Conservation (phyloP, 2,329 filamentous ascomycete species). For the Pseudodiploospora longispora region DNA sequence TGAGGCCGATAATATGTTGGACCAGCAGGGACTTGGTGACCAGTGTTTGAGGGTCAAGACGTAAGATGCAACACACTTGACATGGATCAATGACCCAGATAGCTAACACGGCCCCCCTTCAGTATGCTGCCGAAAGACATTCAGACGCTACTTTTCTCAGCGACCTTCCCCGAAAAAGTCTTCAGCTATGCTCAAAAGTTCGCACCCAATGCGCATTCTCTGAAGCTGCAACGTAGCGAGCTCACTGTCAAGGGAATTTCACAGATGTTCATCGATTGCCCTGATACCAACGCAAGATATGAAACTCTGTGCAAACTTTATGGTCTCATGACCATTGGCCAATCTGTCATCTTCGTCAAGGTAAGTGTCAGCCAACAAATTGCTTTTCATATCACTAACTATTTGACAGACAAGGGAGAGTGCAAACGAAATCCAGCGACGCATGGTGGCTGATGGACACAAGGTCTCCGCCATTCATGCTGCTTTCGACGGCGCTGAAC, state of each 20-base stretch:
- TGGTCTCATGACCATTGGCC: conserved; percentile 90
- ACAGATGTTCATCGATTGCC: conserved; percentile 94
- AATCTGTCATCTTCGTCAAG: conserved; percentile 96
- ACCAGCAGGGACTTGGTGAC: conserved; percentile 88
- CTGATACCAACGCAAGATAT: conserved; percentile 75
- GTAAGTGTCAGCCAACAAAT: conserved; percentile 33
- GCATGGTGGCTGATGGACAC: conserved; percentile 84
- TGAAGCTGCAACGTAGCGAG: conserved; percentile 83
- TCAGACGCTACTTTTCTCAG: conserved; percentile 94
- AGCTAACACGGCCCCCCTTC: conserved; percentile 3
- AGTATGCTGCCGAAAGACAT: conserved; percentile 65
- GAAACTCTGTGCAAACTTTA: conserved; percentile 86
- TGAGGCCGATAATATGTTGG: conserved; percentile 98
- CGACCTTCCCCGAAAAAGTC: conserved; percentile 83
- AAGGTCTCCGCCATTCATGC: conserved; percentile 85
- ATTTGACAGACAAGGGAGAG: conserved; percentile 66
- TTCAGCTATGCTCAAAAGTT: conserved; percentile 76
- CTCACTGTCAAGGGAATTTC: conserved; percentile 95
- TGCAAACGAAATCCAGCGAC: conserved; percentile 73
- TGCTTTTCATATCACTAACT: conserved; percentile 12
- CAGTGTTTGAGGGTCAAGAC: conserved; percentile 86
- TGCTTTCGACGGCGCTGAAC: conserved; percentile 72
- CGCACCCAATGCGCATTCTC: conserved; percentile 75
- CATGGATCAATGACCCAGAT: neutral
- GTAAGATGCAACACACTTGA: conserved; percentile 34